phyloP scores from a whole-genome alignment of 2,329 filamentous ascomycete species.

The Hypocreales sp. region DNA sequence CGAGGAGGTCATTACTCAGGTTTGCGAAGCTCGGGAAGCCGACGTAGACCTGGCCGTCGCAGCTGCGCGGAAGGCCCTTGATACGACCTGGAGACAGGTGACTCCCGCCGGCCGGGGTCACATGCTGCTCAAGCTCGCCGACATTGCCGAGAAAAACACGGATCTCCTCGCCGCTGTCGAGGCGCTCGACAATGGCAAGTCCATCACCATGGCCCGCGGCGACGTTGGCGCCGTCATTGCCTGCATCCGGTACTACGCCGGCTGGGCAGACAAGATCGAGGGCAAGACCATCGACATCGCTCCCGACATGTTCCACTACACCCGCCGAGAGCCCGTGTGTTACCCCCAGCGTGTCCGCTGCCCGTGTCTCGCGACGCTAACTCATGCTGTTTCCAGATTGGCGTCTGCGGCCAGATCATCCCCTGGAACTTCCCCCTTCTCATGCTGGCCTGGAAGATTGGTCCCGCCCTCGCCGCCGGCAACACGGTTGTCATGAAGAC shows the following conservation, averaged over 20 bases:
- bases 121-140: conserved; percentile 60
- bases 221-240: conserved; percentile 55
- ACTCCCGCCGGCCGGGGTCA: conserved; percentile 57
- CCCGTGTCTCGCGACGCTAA: no score
- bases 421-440: conserved; percentile 79
- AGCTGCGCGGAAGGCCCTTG: conserved; percentile 75
- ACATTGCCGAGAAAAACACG: conserved; percentile 62
- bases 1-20: conserved; percentile 71
- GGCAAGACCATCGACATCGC: conserved; percentile 75
- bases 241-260: conserved; percentile 60
- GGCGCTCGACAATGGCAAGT: conserved; percentile 80
- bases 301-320: conserved; percentile 72
- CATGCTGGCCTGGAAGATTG: conserved; percentile 75
- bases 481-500: conserved; percentile 62
- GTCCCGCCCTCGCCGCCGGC: conserved; percentile 55
- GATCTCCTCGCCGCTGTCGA: conserved; percentile 70
- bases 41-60: conserved; percentile 68
- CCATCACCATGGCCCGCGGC: conserved; percentile 57
- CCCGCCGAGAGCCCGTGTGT: conserved; percentile 50
- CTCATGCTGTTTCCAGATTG: conserved; percentile 34
- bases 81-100: conserved; percentile 52
- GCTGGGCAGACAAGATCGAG: conserved; percentile 84
- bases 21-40: conserved; percentile 78
- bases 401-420: conserved; percentile 77
- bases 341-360: no score